Evolutionary conservation across 192 early-diverging fungal genomes (phyloP).

Genomic region (Entomortierella beljakovae): DNA sequence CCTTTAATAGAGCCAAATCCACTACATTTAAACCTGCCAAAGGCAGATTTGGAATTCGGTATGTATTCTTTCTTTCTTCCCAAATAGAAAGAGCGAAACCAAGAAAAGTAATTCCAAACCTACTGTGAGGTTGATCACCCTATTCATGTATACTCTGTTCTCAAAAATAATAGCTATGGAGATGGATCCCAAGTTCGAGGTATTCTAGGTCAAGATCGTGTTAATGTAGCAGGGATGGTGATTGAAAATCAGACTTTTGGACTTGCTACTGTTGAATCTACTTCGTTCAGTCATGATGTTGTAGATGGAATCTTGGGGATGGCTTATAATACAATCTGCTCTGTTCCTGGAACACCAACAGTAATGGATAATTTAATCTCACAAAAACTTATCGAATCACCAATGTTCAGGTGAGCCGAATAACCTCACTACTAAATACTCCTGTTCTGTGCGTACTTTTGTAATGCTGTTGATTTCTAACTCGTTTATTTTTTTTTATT

Average conservation of each 20-base stretch:
- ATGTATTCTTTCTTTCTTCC: neutral
- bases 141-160: no score
- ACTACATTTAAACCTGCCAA: constrained; percentile 27
- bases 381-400: constrained; percentile 65
- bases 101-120: no score
- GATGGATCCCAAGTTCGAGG: constrained; percentile 66
- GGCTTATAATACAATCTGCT: constrained; percentile 62
- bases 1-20: constrained; percentile 40
- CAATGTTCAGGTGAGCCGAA: constrained; percentile 57
- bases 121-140: no score
- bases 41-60: constrained; percentile 42
- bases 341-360: constrained; percentile 56
- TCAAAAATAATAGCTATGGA: constrained; percentile 59
- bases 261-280: constrained; percentile 68
- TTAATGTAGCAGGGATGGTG: constrained; percentile 68
- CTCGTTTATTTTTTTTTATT: no score
- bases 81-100: no score
- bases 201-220: constrained; percentile 62
- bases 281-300: constrained; percentile 66
- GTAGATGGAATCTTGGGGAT: constrained; percentile 78
- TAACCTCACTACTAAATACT: neutral
- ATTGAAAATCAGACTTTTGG: constrained; percentile 72
- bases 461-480: no score
- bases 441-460: neutral
- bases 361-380: constrained; percentile 70